Base-by-base conservation (phyloP, 257 asterid species). In the Dorcoceras hygrometricum region DNA sequence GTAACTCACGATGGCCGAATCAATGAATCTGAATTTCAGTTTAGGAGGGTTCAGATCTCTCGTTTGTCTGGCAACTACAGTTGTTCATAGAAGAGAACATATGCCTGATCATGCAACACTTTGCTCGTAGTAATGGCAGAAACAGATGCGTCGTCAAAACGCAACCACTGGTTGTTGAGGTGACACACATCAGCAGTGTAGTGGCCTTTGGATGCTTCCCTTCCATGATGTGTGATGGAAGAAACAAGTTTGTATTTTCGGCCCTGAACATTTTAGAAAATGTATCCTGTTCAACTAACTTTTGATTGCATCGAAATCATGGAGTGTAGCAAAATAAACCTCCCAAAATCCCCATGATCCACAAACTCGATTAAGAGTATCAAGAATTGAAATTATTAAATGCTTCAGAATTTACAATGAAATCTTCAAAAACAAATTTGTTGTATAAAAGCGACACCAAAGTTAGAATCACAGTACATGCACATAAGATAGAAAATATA, bases 171-270 rank as follows among this genome's bases (percentile, higher is more conserved):
- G 62, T 95, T 91, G 46, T 74, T 78, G 7, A 82, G 73, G 65
- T 68, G 53, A 23, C 83, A 82, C 5, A 82, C 87, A 66, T 89
- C 96, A 19, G 97, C 89, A 34, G 98, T 92, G 57, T 92, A 92
- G 75, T 92, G 98, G 28, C 97, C 98, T 78, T 78, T 92, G 0
- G 98, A 89, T 22, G 98, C 89, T 80, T 87, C 97, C 73, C 80
- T 86, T 26, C 98, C 98, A 31, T 92, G 98, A 77, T 92, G 98
- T 2, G 96, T 92, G 71, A 89, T 76, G 11, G 98, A 84, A 2
- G 98, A 80, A 48, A 92, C 90, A 6, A 92, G 95, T 69, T 87
- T 87, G 53, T 86, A 89, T 64, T 54, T 88, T 58, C 97, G 90
- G 23, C 97, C 93, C 98, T 92, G 80, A 66, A 67, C 29, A 66